Evolutionary conservation across 805 yeast species (phyloP), one percentile per base, ranked within the genome.

Genomic region (Komagataella pseudopastoris): DNA sequence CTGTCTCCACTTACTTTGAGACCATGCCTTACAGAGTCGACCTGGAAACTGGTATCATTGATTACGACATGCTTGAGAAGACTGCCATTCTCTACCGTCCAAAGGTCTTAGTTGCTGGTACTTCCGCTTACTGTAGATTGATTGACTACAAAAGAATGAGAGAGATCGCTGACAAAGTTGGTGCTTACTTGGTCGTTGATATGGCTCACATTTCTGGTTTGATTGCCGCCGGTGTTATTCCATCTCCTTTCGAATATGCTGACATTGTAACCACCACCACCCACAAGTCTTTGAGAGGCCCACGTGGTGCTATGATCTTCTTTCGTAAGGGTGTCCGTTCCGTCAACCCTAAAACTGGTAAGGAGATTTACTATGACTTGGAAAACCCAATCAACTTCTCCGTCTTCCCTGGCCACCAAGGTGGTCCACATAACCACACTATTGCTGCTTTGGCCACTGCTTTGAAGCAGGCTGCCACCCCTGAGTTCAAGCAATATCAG

Each of bases 361-460:
- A 88, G 74, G 96, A 89, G 71, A 74, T 88, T 53, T 72, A 75
- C 53, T 93, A 90, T 71, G 97, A 93, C 62, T 81, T 93, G 69
- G 98, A 93, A 72, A 84, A 81, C 70, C 88, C 88, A 68, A 90
- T 93, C 72, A 93, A 93, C 78, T 93, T 93, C 71, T 89, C 97
- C 7, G 99, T 93, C 51, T 93, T 93, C 91, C 99, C 99, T 63
- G 99, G 96, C 59, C 99, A 93, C 72, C 99, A 93, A 77, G 99
- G 99, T 77, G 99, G 99, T 68, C 99, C 99, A 62, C 98, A 93
- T 74, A 93, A 93, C 78, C 99, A 93, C 75, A 93, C 99, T 59
- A 93, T 93, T 67, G 85, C 97, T 60, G 99, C 98, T 43, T 74
- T 93, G 63, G 97, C 98, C 16, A 93, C 90, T 57, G 98, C 99